Percentiles rank a stretch among this genome's conserved stretches.
phyloP scores from a whole-genome alignment of 2,329 filamentous ascomycete genomes.

The Diplodia scrobiculata region DNA sequence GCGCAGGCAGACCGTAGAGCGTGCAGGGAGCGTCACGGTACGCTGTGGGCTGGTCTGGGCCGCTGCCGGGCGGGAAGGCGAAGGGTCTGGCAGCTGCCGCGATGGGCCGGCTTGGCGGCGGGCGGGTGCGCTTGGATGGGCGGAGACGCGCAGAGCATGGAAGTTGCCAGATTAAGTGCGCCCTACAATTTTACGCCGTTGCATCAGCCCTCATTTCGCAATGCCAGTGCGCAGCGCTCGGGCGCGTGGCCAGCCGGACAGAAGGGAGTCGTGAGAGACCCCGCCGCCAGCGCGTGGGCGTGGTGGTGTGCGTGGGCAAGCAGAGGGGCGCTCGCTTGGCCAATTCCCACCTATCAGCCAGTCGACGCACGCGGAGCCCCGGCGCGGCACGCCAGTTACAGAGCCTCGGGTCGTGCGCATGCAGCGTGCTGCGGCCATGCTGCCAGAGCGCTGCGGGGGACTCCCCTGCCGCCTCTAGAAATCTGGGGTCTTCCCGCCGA shows the following conservation, averaged over 20 bases:
- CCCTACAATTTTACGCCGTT: slow-evolving; percentile 6
- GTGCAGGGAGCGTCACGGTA: slow-evolving; percentile 17
- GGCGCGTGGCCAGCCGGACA: background rate
- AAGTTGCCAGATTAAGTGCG: slow-evolving; percentile 19
- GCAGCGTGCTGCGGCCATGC: slow-evolving; percentile 6
- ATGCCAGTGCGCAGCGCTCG: background rate
- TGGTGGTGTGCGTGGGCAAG: slow-evolving; percentile 1
- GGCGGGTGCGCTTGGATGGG: background rate
- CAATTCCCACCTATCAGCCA: slow-evolving; percentile 21
- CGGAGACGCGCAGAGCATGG: slow-evolving; percentile 12
- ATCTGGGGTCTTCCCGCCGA: slow-evolving; percentile 11
- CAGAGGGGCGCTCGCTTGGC: background rate
- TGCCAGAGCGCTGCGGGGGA: slow-evolving; percentile 17
- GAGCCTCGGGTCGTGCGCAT: slow-evolving; percentile 18
- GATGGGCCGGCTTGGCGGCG: slow-evolving; percentile 18
- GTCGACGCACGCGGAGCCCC: slow-evolving; percentile 10
- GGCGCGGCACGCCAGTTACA: slow-evolving; percentile 18
- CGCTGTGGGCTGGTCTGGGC: background rate
- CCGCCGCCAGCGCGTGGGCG: background rate
- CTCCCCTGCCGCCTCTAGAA: slow-evolving; percentile 20
- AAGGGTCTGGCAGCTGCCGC: background rate
- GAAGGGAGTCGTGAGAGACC: slow-evolving; percentile 2
- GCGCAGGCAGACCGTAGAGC: background rate
- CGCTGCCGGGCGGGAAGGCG: background rate
- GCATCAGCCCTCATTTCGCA: slow-evolving; percentile 6